These are phyloP conservation scores for Xylariaceae sp. DNA, from an alignment of 2,329 filamentous ascomycete genomes.

Conservation along the genomic window DNA sequence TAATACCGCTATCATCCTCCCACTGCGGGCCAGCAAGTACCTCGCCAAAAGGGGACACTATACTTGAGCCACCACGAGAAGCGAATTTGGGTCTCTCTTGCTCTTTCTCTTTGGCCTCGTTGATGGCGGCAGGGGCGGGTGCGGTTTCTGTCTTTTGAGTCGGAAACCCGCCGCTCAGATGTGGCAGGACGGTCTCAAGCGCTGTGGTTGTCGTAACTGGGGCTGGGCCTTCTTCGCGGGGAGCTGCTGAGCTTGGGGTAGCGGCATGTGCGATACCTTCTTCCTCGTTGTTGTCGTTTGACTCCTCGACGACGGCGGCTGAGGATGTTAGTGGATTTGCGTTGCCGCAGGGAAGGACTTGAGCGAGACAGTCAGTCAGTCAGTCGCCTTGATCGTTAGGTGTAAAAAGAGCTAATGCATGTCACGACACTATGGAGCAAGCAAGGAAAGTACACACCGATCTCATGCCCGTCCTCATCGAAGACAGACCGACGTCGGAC, in stretches of 20 bases:
- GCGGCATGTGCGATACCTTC: slow-evolving; percentile 10
- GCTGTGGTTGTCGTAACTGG: background rate
- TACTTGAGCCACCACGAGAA: slow-evolving; percentile 75
- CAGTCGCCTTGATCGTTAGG: too few relatives aligned
- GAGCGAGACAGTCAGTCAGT: too few relatives aligned
- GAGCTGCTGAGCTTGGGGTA: background rate
- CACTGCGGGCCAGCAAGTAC: slow-evolving; percentile 77
- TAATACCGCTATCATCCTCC: slow-evolving; percentile 68
- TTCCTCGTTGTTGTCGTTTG: slow-evolving; percentile 16
- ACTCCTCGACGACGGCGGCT: slow-evolving; percentile 21
- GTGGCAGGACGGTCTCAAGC: too few relatives aligned
- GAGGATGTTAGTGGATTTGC: too few relatives aligned
- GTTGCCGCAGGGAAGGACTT: too few relatives aligned
- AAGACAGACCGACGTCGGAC: slow-evolving; percentile 35
- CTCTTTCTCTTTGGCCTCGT: too few relatives aligned
- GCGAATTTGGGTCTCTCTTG: slow-evolving; percentile 40
- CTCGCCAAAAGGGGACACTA: slow-evolving; percentile 76
- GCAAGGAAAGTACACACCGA: slow-evolving; percentile 44
- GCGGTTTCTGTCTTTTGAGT: too few relatives aligned
- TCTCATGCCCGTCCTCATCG: slow-evolving; percentile 54
- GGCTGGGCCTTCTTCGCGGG: background rate
- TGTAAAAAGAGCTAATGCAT: too few relatives aligned
- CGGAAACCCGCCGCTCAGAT: too few relatives aligned
- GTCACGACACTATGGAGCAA: too few relatives aligned
- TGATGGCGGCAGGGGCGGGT: too few relatives aligned